Base-by-base conservation (phyloP, 2,329 filamentous ascomycete genomes). In the Xylaria multiplex region DNA sequence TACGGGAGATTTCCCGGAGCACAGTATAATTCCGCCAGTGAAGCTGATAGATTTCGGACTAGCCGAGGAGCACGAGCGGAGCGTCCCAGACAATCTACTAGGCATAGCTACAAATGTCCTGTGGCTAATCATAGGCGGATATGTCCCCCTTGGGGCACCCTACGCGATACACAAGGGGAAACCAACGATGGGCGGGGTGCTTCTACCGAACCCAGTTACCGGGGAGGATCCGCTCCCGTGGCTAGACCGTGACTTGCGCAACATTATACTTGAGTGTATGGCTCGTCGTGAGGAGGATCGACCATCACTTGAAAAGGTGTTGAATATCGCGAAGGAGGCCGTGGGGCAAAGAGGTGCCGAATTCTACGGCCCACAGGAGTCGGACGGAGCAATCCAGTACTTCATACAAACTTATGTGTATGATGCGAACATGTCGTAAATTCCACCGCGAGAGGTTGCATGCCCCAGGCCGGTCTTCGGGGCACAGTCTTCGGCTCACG, bases 11-110 rank as follows among this genome's bases (percentile, higher is more conserved):
- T 65, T 65, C 53, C 40, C 37, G 5, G 64, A 69, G 43, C 69
- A 69, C 55, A 14, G n/a, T 24, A 3, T 60, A 11, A 13, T 66
- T 2, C 69, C 69, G 3, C 53, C 57, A 1, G 6, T 65, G 16
- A 70, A 67, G 24, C 45, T 69, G 7, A 69, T 70, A 45, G 67
- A 70, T 35, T 69, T 69, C 40, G 69, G 64, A 1, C 5, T 55
- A 11, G 27, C 66, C 2, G 11, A 5, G 2, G 4, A 62, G 11
- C 16, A 11, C 24, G 22, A 2, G 19, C 2, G 32, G 2, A 11
- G 19, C 3, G 52, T 14, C 1, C 14, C 14, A 22, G 14, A 0
- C 13, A 69, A 70, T 30, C 8, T 57, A 9, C 4, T 24, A 0
- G 63, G 66, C 6, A 14, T 35, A 35, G 16, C 30, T 8, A 48